phyloP scores from a whole-genome alignment of 495 filamentous ascomycete genomes.

The Amorphotheca resinae region DNA sequence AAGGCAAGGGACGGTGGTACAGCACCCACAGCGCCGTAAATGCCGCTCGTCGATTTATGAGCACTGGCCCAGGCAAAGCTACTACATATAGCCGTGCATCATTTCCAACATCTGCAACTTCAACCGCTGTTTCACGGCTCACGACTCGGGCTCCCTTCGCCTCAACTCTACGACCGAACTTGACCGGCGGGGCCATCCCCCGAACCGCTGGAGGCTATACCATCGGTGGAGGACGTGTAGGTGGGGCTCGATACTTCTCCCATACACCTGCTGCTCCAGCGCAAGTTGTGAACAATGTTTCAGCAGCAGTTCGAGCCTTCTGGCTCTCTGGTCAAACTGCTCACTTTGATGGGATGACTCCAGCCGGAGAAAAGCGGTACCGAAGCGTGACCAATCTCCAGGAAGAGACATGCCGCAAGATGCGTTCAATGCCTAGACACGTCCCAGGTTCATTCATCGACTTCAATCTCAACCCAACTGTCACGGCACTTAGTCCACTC shows the following conservation, averaged over 20 bases:
- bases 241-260: slow-evolving; percentile 76
- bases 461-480: slow-evolving; percentile 74
- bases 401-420: slow-evolving; percentile 51
- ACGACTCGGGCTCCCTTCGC: slow-evolving; percentile 77
- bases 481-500: slow-evolving; percentile 66
- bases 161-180: slow-evolving; percentile 77
- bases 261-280: slow-evolving; percentile 74
- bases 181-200: slow-evolving; percentile 77
- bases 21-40: slow-evolving; percentile 52
- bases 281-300: slow-evolving; percentile 91
- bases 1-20: slow-evolving; percentile 59
- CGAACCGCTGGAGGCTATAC: slow-evolving; percentile 81
- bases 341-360: slow-evolving; percentile 62
- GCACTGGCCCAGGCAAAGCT: slow-evolving; percentile 28
- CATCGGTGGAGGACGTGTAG: slow-evolving; percentile 50
- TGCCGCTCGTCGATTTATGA: slow-evolving; percentile 48
- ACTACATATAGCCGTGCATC: slow-evolving; percentile 46
- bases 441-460: slow-evolving; percentile 70
- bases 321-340: slow-evolving; percentile 76
- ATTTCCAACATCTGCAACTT: slow-evolving; percentile 53
- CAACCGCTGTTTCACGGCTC: slow-evolving; percentile 50
- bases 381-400: slow-evolving; percentile 56
- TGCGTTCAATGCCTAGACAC: slow-evolving; percentile 37
- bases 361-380: slow-evolving; percentile 65
- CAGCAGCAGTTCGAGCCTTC: slow-evolving; percentile 79